A percentile compares a stretch with the other conserved stretches of the same genome.
These are phyloP conservation scores for Aureobasidium sp. DNA, from an alignment of 2,329 filamentous ascomycete genomes.

Conservation along the genomic window DNA sequence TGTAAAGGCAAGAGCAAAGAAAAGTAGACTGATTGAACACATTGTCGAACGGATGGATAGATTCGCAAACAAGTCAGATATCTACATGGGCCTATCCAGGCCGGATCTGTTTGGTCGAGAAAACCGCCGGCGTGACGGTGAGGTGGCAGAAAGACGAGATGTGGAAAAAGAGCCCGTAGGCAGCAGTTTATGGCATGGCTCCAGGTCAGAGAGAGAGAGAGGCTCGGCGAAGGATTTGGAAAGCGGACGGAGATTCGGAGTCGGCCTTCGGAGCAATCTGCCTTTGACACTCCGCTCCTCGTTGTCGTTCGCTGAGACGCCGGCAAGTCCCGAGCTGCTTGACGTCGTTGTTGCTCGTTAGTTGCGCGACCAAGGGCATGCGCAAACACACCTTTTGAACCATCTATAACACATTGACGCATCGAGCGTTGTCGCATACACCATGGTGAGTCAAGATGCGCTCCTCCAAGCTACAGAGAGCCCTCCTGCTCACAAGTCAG, in stretches of 20 bases:
- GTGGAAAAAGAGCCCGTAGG: neutral
- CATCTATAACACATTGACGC: neutral
- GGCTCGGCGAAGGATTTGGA: conserved; percentile 14
- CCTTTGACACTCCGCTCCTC: neutral
- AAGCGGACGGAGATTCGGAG: conserved; percentile 4
- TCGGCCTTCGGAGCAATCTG: conserved; percentile 11
- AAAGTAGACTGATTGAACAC: conserved; percentile 7
- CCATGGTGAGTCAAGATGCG: conserved; percentile 21
- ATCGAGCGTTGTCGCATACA: conserved; percentile 1
- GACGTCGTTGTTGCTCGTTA: conserved; percentile 11
- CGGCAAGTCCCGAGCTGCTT: neutral
- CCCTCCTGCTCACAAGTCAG: conserved; percentile 18
- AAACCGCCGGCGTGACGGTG: conserved; percentile 6
- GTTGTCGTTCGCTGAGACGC: neutral
- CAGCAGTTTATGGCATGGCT: conserved; percentile 6
- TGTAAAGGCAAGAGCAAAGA: conserved; percentile 10
- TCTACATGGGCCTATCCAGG: conserved; percentile 15
- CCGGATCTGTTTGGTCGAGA: conserved; percentile 1
- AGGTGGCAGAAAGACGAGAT: neutral
- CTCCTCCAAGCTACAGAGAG: conserved; percentile 4
- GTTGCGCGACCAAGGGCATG: neutral
- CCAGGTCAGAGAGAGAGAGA: neutral
- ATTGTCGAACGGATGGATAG: neutral
- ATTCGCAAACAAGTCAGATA: conserved; percentile 2
- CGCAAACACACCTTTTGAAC: neutral